These are phyloP conservation scores for Pythium sukuiense DNA, from an alignment of 352 stramenopile species.

Conservation along the genomic window DNA sequence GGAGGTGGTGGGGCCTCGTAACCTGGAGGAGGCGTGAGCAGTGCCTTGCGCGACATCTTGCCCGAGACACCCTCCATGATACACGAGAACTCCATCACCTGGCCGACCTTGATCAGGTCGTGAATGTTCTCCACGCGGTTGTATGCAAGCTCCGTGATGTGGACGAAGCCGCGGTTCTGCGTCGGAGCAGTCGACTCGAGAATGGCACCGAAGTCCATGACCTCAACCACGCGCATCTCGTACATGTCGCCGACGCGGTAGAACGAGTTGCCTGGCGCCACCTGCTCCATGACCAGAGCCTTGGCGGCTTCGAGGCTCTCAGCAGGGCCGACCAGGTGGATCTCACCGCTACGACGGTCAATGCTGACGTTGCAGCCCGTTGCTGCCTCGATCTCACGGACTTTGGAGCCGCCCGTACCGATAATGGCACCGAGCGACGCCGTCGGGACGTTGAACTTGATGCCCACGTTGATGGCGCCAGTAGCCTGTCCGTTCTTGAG, in stretches of 20 bases:
- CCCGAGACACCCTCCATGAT: conserved; percentile 73
- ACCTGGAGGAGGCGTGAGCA: conserved; percentile 27
- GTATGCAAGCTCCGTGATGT: conserved; percentile 92
- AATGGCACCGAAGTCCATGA: conserved; percentile 96
- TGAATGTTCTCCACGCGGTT: conserved; percentile 68
- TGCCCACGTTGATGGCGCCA: conserved; percentile 38
- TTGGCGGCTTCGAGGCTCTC: conserved; percentile 79
- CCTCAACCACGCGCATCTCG: conserved; percentile 90
- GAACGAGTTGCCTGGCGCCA: conserved; percentile 36
- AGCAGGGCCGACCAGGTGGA: conserved; percentile 86
- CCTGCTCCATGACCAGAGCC: conserved; percentile 59
- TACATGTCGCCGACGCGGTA: conserved; percentile 91
- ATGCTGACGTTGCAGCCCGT: conserved; percentile 68
- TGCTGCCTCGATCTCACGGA: conserved; percentile 68
- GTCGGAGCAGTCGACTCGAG: conserved; percentile 74
- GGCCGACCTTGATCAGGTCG: conserved; percentile 53
- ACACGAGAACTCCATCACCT: conserved; percentile 81
- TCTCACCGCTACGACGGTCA: conserved; percentile 83
- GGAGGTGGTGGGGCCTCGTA: not conserved
- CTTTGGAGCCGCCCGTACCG: conserved; percentile 69
- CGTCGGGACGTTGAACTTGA: conserved; percentile 66
- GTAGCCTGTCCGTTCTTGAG: conserved; percentile 50
- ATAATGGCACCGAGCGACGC: conserved; percentile 67
- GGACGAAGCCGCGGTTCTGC: conserved; percentile 90
- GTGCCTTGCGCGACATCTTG: conserved; percentile 81